A percentile compares a stretch with the other conserved stretches of the same genome.
Conservation (phyloP, 1,139 yeast species). For the Komagataea norvegica region DNA sequence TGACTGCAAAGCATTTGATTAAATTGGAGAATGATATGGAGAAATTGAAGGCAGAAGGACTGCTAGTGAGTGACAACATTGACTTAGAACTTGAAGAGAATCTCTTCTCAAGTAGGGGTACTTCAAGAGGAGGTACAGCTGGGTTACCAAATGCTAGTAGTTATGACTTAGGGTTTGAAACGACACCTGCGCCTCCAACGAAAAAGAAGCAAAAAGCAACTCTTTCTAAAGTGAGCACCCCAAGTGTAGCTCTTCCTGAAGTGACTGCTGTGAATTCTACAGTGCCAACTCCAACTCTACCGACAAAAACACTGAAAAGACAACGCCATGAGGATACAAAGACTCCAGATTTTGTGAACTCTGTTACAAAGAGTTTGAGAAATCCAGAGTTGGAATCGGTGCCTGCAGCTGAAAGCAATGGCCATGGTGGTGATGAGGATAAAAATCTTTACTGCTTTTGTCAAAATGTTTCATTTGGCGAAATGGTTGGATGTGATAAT, state of each 20-base stretch:
- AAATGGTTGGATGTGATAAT: conserved; percentile 88
- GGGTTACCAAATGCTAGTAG: conserved; percentile 6
- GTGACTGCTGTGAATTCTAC: not conserved
- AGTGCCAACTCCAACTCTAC: not conserved
- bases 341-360: conserved; percentile 15
- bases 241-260: conserved; percentile 10
- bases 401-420: conserved; percentile 34
- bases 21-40: conserved; percentile 73
- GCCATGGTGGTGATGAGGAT: conserved; percentile 48
- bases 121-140: conserved; percentile 22
- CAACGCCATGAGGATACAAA: conserved; percentile 19
- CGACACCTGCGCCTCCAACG: conserved; percentile 6
- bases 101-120: conserved; percentile 21
- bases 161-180: conserved; percentile 1
- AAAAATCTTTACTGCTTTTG: conserved; percentile 77
- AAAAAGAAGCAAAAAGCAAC: conserved; percentile 13
- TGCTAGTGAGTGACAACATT: conserved; percentile 50
- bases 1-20: conserved; percentile 68
- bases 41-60: conserved; percentile 73
- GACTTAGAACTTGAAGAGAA: conserved; percentile 29
- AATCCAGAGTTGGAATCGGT: conserved; percentile 6
- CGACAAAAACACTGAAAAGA: conserved; percentile 18
- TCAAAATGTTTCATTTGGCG: conserved; percentile 81
- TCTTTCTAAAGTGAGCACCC: conserved; percentile 14
- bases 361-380: not conserved